Evolutionary conservation across 1,284 basidiomycete species (phyloP).

Genomic region (Trichosporon sp.): DNA sequence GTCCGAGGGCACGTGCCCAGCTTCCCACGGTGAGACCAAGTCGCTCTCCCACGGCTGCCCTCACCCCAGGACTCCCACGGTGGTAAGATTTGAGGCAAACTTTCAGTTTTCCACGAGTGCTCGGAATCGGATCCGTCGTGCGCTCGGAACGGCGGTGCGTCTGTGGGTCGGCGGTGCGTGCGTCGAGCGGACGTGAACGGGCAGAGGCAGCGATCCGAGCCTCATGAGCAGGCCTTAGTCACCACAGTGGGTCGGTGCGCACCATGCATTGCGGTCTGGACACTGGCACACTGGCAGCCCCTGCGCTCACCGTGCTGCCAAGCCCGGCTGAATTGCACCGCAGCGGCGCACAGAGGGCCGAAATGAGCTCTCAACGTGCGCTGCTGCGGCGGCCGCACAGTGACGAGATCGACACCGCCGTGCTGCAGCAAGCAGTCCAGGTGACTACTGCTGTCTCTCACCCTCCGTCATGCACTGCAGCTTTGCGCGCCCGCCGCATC

Average conservation of each 20-base stretch:
- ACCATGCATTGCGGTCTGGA: neutral
- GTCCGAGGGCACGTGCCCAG: neutral
- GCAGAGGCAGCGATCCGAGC: neutral
- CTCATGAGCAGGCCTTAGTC: neutral
- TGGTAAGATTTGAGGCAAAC: neutral
- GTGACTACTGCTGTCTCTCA: too few species aligned
- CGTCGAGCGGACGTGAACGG: neutral
- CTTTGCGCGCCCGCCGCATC: neutral
- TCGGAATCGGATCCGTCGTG: too few species aligned
- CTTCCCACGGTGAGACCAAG: neutral
- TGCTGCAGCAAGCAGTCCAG: neutral
- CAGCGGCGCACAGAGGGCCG: neutral
- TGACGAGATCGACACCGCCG: neutral
- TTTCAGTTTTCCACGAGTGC: neutral
- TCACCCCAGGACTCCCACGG: neutral
- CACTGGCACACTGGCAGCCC: neutral
- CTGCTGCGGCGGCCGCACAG: neutral
- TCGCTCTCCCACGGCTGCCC: too few species aligned
- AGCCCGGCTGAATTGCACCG: neutral
- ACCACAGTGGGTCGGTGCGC: too few species aligned
- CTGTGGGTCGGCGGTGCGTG: neutral
- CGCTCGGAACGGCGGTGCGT: neutral
- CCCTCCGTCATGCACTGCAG: too few species aligned
- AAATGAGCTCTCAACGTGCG: neutral
- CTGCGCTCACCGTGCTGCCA: neutral